These are phyloP conservation scores for Pythium folliculosum DNA, from an alignment of 352 stramenopile species.

Conservation along the genomic window DNA sequence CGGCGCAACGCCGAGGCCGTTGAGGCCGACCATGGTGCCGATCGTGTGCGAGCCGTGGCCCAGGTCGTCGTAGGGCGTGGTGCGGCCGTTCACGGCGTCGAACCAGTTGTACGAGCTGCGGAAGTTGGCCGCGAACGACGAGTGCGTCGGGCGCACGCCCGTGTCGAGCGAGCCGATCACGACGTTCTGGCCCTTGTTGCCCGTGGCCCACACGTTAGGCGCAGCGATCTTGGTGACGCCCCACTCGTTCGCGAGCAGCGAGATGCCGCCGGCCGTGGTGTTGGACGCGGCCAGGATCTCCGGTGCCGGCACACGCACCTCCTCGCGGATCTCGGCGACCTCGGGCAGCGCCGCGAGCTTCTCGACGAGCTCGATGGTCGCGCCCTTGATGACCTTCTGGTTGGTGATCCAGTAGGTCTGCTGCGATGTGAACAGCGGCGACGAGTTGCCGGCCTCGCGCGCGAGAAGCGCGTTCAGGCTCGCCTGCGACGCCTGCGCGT, in stretches of 20 bases:
- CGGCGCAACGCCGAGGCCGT: constrained; percentile 10
- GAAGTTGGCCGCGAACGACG: constrained; percentile 6
- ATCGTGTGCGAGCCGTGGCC: constrained; percentile 28
- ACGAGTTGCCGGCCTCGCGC: not conserved
- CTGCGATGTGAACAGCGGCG: not conserved
- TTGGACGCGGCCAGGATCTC: not conserved
- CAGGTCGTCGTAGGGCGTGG: constrained; percentile 22
- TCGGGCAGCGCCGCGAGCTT: constrained; percentile 3
- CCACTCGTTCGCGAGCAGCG: constrained; percentile 17
- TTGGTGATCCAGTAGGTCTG: constrained; percentile 34
- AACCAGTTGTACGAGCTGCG: constrained; percentile 23
- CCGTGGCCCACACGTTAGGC: constrained; percentile 19
- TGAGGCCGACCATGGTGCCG: constrained; percentile 8
- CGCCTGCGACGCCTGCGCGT: not conserved
- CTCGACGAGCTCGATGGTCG: constrained; percentile 23
- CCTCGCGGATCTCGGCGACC: constrained; percentile 1
- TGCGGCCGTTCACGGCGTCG: constrained; percentile 17
- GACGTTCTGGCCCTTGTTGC: constrained; percentile 24
- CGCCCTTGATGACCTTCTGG: constrained; percentile 28
- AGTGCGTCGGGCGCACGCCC: constrained; percentile 29
- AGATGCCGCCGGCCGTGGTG: not conserved
- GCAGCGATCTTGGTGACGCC: constrained; percentile 21
- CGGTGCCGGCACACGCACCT: not conserved
- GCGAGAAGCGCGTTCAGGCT: not conserved
- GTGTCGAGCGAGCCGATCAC: constrained; percentile 31